phyloP scores from a whole-genome alignment of 306 rosid species.

The Prunus dulcis region DNA sequence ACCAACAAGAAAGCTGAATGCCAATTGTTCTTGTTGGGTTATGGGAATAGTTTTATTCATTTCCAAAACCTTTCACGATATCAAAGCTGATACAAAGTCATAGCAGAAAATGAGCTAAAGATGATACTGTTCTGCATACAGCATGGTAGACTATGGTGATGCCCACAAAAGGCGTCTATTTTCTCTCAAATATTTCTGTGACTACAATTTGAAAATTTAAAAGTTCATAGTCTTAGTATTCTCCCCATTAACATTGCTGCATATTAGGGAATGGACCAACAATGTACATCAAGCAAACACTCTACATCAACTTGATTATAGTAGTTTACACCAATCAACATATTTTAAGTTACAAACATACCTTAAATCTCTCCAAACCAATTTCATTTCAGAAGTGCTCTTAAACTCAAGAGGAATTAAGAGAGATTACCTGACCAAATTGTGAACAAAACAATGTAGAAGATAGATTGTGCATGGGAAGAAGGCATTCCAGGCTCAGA shows the following conservation, averaged over 20 bases:
- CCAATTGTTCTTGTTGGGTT: background rate
- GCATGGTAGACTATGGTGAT: background rate
- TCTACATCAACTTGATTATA: background rate
- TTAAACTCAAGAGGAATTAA: background rate
- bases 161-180: background rate
- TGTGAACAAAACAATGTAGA: slow-evolving; percentile 46
- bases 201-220: background rate
- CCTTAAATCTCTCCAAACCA: background rate
- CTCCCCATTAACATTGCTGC: background rate
- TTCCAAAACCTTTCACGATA: background rate
- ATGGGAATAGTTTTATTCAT: no score
- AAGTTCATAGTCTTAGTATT: background rate
- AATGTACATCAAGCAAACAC: background rate
- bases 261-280: background rate
- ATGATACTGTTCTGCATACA: background rate
- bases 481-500: slow-evolving; percentile 99
- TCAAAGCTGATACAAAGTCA: background rate
- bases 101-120: background rate
- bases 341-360: background rate
- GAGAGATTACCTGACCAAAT: slow-evolving; percentile 62
- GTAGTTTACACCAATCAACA: background rate
- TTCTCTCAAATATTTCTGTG: background rate
- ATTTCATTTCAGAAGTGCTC: slow-evolving; percentile 2
- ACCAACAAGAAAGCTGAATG: background rate
- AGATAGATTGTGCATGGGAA: slow-evolving; percentile 78